Conservation (phyloP, 108 stramenopile genomes). For the Epithemia pelagica region DNA sequence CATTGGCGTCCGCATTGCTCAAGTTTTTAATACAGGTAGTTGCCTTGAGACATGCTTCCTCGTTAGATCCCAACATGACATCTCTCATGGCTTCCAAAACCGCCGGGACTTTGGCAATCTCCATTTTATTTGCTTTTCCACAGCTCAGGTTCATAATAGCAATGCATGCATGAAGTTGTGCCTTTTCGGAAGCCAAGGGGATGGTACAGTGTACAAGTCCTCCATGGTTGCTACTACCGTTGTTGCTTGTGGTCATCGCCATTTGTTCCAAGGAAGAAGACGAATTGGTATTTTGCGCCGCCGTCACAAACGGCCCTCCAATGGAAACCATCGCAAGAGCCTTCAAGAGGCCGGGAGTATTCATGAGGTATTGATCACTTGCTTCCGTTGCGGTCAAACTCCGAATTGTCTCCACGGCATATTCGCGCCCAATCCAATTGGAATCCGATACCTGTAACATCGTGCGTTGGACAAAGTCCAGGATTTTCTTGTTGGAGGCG, state of each 20-base stretch:
- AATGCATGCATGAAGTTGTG: conserved; percentile 83
- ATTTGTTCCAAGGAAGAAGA: background rate
- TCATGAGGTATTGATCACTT: conserved; percentile 77
- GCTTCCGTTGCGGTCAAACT: conserved; percentile 86
- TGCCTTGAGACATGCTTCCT: conserved; percentile 85
- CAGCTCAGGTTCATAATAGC: conserved; percentile 89
- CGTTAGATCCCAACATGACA: conserved; percentile 66
- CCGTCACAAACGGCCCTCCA: conserved; percentile 72
- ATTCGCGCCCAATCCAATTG: conserved; percentile 76
- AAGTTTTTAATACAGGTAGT: conserved; percentile 88
- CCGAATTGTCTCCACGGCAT: conserved; percentile 84
- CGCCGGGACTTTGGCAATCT: conserved; percentile 68
- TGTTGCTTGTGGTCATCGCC: background rate
- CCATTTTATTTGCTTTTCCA: conserved; percentile 86
- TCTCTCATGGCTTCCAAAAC: conserved; percentile 82
- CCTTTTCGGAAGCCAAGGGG: conserved; percentile 70
- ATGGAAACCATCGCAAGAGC: conserved; percentile 72
- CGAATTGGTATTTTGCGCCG: conserved; percentile 23
- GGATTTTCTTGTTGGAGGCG: conserved; percentile 65
- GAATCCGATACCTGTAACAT: conserved; percentile 54
- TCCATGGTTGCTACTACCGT: background rate
- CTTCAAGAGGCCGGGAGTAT: conserved; percentile 56
- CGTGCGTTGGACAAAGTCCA: conserved; percentile 72
- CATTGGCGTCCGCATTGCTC: conserved; percentile 85
- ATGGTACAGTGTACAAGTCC: conserved; percentile 13